phyloP scores from a whole-genome alignment of 2,329 filamentous ascomycete species.

The Phoma sp. region DNA sequence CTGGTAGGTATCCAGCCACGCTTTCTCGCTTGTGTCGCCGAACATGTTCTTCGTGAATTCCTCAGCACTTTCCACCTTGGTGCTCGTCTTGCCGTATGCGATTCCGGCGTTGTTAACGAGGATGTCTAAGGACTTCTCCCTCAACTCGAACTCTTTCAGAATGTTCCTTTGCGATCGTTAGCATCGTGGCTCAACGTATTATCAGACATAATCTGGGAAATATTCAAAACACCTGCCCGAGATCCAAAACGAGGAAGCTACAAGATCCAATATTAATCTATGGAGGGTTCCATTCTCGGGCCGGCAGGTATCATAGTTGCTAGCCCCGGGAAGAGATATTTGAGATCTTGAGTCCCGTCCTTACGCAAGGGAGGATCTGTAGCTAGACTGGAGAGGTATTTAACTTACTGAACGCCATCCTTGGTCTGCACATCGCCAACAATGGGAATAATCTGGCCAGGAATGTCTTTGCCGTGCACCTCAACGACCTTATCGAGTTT shows the following conservation, averaged over 20 bases:
- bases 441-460: slow-evolving; percentile 57
- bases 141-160: slow-evolving; percentile 53
- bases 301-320: slow-evolving; percentile 1
- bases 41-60: slow-evolving; percentile 55
- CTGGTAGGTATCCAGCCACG: slow-evolving; percentile 55
- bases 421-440: slow-evolving; percentile 55
- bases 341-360: no score
- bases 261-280: no score
- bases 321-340: no score
- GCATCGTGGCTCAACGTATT: neutral
- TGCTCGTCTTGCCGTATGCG: slow-evolving; percentile 47
- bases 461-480: slow-evolving; percentile 53
- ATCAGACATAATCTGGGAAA: neutral
- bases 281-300: neutral
- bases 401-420: slow-evolving; percentile 48
- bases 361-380: no score
- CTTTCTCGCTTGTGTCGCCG: slow-evolving; percentile 53
- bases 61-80: slow-evolving; percentile 52
- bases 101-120: slow-evolving; percentile 60
- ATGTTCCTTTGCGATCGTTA: slow-evolving; percentile 40
- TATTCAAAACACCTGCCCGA: no score
- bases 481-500: slow-evolving; percentile 58
- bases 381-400: no score
- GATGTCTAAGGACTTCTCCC: slow-evolving; percentile 55
- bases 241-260: no score